Conservation (phyloP, 257 asterid species). For the Solanum piurae region DNA sequence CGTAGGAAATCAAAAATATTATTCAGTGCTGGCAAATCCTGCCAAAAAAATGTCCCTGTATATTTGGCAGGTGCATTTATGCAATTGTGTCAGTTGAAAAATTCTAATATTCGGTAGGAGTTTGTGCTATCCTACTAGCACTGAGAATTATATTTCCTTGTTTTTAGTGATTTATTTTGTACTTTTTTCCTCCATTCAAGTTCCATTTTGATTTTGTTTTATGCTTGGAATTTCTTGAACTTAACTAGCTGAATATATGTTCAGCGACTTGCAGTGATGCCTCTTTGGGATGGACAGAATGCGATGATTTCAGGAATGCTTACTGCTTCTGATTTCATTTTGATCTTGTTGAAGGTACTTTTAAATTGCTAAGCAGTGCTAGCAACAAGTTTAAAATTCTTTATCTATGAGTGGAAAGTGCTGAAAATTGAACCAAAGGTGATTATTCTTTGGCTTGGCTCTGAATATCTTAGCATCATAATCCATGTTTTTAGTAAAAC, state of each 20-base stretch:
- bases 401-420: background rate
- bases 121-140: background rate
- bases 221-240: background rate
- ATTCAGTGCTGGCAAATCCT: background rate
- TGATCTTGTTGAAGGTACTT: slow-evolving; percentile 50
- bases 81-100: background rate
- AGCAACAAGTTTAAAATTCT: background rate
- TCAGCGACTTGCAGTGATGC: slow-evolving; percentile 42
- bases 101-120: background rate
- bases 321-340: slow-evolving; percentile 65
- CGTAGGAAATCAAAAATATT: background rate
- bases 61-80: background rate
- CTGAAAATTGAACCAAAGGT: background rate
- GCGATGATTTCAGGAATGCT: slow-evolving; percentile 48
- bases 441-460: background rate
- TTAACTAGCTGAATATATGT: background rate
- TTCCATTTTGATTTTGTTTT: background rate
- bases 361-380: background rate
- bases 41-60: background rate
- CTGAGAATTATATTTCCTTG: background rate
- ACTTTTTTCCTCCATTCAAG: background rate
- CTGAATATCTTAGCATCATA: background rate
- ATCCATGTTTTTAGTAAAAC: background rate
- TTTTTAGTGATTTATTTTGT: background rate
- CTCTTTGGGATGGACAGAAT: slow-evolving; percentile 44